Base-by-base conservation (phyloP, 139 green algal species). In the Diplosphaera chodatii region DNA sequence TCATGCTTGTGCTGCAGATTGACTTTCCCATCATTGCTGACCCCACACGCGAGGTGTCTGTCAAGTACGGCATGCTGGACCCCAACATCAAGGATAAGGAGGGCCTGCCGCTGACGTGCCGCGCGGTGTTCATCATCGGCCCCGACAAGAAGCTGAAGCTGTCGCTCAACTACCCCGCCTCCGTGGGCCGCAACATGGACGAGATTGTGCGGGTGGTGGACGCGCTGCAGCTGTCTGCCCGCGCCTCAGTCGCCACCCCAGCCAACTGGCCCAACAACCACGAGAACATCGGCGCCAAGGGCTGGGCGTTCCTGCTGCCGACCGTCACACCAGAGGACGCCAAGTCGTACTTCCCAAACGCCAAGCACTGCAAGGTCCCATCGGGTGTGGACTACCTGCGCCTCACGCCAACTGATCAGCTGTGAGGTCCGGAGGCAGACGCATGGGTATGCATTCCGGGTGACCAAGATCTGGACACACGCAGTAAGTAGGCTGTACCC, bases 61-160 rank as follows among this genome's bases (percentile, higher is more conserved):
- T 75, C 32, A 70, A 74, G 75, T 79, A 83, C 72, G 75, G 78
- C 63, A 89, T 86, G 81, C 73, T 89, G 34, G 84, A 89, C 68
- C 81, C 79, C 21, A 72, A 73, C 59, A 74, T 78, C 48, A 83
- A 83, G 48, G 81, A 82, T 63, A 71, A 71, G 4, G 69, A 83
- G n/a, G 81, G 74, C 28, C 73, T 89, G 72, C 84, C 81, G 10
- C 70, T 86, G 32, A 82, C 84, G 73, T 32, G 75, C 48, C 63
- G 78, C 25, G 77, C 84, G 25, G 84, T 89, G 22, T 89, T 86
- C 76, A 84, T 89, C 32, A 82, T 89, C 63, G 79, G 74, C 28
- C 84, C 84, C 30, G 84, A 89, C 74, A 86, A 87, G 77, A 89
- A 86, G 80, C 73, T 89, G 28, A 85, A 86, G 74, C 72, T 85